Evolutionary conservation across 768 basidiomycete species (phyloP).

Genomic region (Leccinum broughii): DNA sequence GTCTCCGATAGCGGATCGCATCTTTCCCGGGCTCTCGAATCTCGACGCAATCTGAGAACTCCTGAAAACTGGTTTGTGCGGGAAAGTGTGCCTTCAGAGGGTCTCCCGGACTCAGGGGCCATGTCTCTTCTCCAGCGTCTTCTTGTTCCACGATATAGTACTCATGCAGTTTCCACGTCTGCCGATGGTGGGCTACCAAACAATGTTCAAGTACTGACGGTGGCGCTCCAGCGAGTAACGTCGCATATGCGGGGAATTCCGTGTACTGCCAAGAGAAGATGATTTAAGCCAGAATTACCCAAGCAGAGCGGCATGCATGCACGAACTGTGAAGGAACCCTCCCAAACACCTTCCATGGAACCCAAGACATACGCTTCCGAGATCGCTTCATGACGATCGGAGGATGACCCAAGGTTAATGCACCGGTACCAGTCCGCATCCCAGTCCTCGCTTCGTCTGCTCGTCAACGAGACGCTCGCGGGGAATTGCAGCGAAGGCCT

Average conservation of each 20-base stretch:
- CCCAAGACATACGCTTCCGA: constrained; percentile 58
- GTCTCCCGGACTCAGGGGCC: constrained; percentile 55
- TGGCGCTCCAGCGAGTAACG: constrained; percentile 66
- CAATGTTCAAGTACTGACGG: constrained; percentile 70
- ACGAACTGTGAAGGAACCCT: constrained; percentile 73
- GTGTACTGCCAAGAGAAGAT: constrained; percentile 55
- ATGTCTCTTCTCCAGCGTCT: neutral
- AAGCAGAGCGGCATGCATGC: neutral
- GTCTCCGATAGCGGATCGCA: constrained; percentile 30
- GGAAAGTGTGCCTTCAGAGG: constrained; percentile 66
- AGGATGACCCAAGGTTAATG: constrained; percentile 36
- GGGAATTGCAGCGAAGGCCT: constrained; percentile 16
- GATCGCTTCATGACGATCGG: constrained; percentile 34
- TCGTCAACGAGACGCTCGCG: constrained; percentile 7
- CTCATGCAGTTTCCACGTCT: constrained; percentile 87
- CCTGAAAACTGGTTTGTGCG: constrained; percentile 47
- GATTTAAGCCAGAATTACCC: neutral
- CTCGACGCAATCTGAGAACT: constrained; percentile 47
- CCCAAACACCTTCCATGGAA: constrained; percentile 78
- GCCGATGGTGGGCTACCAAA: constrained; percentile 78
- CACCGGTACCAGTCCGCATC: constrained; percentile 70
- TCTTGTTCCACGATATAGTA: constrained; percentile 54
- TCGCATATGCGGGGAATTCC: constrained; percentile 83
- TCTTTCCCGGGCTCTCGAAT: constrained; percentile 45
- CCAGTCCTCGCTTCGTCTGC: constrained; percentile 53